Evolutionary conservation across 768 basidiomycete species (phyloP).

Genomic region (Lactifluus subvellereus): DNA sequence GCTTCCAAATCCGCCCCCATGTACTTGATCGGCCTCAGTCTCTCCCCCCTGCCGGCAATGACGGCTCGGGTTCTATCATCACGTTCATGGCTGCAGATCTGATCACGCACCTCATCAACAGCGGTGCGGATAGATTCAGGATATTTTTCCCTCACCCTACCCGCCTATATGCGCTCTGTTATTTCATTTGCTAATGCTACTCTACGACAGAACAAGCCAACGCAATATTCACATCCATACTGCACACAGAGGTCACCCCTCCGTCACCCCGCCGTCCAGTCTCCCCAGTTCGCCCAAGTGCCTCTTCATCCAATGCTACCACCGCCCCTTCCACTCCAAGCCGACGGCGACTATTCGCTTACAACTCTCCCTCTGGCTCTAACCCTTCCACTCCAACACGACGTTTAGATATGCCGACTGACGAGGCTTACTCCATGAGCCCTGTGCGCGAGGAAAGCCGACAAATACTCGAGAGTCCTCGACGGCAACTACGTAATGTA

Average conservation of each 20-base stretch:
- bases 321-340: constrained; percentile 40
- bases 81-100: neutral
- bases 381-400: constrained; percentile 51
- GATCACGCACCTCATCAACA: neutral
- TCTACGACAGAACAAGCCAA: constrained; percentile 68
- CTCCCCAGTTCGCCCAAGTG: constrained; percentile 42
- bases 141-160: neutral
- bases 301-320: constrained; percentile 27
- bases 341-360: constrained; percentile 59
- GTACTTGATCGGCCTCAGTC: neutral
- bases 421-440: constrained; percentile 85
- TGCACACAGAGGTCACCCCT: constrained; percentile 75
- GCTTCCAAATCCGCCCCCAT: neutral
- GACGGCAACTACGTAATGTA: constrained; percentile 73
- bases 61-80: neutral
- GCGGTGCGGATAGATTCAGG: no score
- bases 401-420: constrained; percentile 75
- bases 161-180: constrained; percentile 24
- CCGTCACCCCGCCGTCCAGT: constrained; percentile 55
- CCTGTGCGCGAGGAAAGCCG: constrained; percentile 84
- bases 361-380: constrained; percentile 50
- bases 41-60: neutral
- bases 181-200: constrained; percentile 22
- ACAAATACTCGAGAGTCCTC: constrained; percentile 75
- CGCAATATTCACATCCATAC: constrained; percentile 68